Percentiles rank a stretch among this genome's conserved stretches.
These are phyloP conservation scores for Mycena epipterygia DNA, from an alignment of 768 basidiomycete genomes.

Conservation along the genomic window DNA sequence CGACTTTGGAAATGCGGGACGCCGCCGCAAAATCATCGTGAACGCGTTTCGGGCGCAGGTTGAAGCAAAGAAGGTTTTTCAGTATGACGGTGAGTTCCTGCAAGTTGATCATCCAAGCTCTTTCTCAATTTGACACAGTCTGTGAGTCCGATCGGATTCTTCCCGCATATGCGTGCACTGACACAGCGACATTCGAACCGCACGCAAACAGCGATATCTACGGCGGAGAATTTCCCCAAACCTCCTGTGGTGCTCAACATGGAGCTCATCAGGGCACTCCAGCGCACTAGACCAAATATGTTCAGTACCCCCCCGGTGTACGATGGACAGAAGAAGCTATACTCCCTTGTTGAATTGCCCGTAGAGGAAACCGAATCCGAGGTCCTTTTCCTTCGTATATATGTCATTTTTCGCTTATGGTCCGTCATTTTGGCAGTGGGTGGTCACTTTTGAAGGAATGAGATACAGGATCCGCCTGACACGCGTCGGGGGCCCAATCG, in stretches of 20 bases:
- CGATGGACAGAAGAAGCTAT: slow-evolving; percentile 73
- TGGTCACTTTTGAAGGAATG: slow-evolving; percentile 42
- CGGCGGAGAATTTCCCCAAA: slow-evolving; percentile 45
- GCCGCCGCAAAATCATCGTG: slow-evolving; percentile 45
- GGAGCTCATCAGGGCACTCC: slow-evolving; percentile 61
- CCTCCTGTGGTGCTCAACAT: slow-evolving; percentile 62
- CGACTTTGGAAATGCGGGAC: slow-evolving; percentile 67
- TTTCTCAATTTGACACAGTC: slow-evolving; percentile 1
- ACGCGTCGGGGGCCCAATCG: slow-evolving; percentile 65
- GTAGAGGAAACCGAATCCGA: slow-evolving; percentile 42
- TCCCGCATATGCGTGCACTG: background rate
- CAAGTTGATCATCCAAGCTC: background rate
- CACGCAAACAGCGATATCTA: slow-evolving; percentile 39
- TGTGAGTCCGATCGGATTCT: background rate
- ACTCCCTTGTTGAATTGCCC: slow-evolving; percentile 56
- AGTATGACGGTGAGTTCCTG: slow-evolving; percentile 73
- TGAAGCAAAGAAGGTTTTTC: slow-evolving; percentile 69
- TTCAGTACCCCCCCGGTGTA: slow-evolving; percentile 65
- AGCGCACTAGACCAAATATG: slow-evolving; percentile 55
- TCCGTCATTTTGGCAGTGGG: slow-evolving; percentile 51
- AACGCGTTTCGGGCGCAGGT: slow-evolving; percentile 69
- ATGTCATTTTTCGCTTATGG: background rate
- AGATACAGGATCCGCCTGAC: slow-evolving; percentile 65
- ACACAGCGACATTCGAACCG: background rate
- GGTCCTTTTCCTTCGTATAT: slow-evolving; percentile 42